phyloP scores from a whole-genome alignment of 2,329 filamentous ascomycete genomes.

The Sporothrix variecibatus region DNA sequence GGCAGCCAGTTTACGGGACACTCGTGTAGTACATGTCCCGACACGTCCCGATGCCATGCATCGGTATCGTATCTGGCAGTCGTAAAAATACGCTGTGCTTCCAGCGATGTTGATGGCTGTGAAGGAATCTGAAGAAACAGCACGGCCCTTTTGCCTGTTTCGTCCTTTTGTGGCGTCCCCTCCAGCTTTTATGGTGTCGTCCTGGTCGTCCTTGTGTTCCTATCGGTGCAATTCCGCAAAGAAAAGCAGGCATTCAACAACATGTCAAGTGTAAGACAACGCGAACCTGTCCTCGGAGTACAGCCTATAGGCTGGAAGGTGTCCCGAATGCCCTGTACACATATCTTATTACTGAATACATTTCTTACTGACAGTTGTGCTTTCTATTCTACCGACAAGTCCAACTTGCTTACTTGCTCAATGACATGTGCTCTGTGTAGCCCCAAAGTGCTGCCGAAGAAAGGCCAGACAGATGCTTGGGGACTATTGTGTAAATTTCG shows the following conservation, averaged over 20 bases:
- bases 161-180: background rate
- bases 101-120: background rate
- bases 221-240: background rate
- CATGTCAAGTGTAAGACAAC: background rate
- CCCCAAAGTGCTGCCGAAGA: background rate
- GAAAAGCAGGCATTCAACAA: background rate
- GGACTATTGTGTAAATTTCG: background rate
- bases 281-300: background rate
- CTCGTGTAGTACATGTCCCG: background rate
- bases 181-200: background rate
- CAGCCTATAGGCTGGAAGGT: background rate
- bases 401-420: background rate
- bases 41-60: background rate
- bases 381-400: background rate
- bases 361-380: background rate
- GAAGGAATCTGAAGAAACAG: background rate
- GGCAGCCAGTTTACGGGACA: background rate
- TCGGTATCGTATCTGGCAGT: background rate
- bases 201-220: background rate
- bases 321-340: background rate
- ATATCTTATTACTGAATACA: background rate
- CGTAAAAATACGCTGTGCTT: background rate
- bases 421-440: background rate
- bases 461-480: background rate
- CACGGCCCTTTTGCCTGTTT: slow-evolving; percentile 17